Evolutionary conservation across 257 asterid species (phyloP).

Genomic region (Anisodus tanguticus): DNA sequence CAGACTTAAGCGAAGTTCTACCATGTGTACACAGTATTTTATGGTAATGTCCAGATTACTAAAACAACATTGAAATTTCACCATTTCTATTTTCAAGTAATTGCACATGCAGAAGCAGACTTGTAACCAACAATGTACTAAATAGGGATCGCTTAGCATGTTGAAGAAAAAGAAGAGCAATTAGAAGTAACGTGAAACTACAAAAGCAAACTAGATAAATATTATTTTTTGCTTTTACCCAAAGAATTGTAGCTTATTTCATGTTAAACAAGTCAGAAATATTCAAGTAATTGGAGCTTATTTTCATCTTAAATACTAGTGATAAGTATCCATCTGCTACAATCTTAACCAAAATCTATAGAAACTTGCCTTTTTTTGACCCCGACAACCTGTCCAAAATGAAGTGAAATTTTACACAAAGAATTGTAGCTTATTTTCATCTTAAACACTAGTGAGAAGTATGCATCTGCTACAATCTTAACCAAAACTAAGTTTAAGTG

Average conservation of each 20-base stretch:
- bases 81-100: neutral
- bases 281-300: no score
- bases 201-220: neutral
- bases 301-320: no score
- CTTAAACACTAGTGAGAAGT: no score
- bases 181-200: slow-evolving; percentile 6
- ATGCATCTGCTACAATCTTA: no score
- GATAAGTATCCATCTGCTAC: no score
- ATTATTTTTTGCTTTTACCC: neutral
- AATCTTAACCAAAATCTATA: slow-evolving; percentile 56
- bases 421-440: no score
- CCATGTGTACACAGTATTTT: neutral
- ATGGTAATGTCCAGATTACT: neutral
- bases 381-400: slow-evolving; percentile 65
- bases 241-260: no score
- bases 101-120: neutral
- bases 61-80: neutral
- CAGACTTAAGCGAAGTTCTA: neutral
- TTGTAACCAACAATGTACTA: neutral
- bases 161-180: neutral
- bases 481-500: no score
- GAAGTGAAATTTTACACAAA: neutral
- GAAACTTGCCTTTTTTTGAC: slow-evolving; percentile 79
- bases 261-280: no score
- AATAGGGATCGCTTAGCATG: neutral